Percentiles rank a stretch among this genome's conserved stretches.
Evolutionary conservation across 2,329 filamentous ascomycete species (phyloP).

Genomic region (Penicillium sp.): DNA sequence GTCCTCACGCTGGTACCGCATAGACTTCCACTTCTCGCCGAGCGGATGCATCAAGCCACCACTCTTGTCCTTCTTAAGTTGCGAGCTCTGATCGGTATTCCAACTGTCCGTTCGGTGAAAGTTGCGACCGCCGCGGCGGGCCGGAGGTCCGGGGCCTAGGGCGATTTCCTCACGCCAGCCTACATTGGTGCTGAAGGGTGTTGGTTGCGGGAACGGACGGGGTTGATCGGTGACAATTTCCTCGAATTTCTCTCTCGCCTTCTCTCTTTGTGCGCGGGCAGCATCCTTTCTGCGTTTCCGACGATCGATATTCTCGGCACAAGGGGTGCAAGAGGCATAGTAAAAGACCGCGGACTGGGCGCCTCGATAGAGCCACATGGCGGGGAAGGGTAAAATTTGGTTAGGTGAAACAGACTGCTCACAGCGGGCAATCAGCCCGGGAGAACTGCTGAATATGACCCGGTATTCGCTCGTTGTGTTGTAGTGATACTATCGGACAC

Average conservation of each 20-base stretch:
- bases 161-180: constrained; percentile 87
- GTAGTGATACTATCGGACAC: constrained; percentile 30
- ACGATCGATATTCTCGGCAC: constrained; percentile 68
- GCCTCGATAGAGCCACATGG: constrained; percentile 52
- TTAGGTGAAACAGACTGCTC: constrained; percentile 12
- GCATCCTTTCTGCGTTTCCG: constrained; percentile 72
- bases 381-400: constrained; percentile 14
- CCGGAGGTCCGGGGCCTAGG: constrained; percentile 73
- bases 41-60: constrained; percentile 35
- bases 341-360: constrained; percentile 54
- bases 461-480: constrained; percentile 22
- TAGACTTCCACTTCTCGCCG: constrained; percentile 71
- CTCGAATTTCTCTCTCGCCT: constrained; percentile 64
- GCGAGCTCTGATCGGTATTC: constrained; percentile 49
- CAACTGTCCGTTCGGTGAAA: constrained; percentile 59
- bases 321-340: constrained; percentile 56
- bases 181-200: constrained; percentile 80
- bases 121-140: constrained; percentile 55
- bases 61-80: constrained; percentile 51
- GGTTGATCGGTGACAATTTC: constrained; percentile 62
- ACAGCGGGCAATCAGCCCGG: constrained; percentile 24
- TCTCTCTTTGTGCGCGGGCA: constrained; percentile 66
- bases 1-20: constrained; percentile 81
- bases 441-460: constrained; percentile 26
- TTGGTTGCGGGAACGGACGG: constrained; percentile 72